Evolutionary conservation across 192 early-diverging fungal genomes (phyloP).

Genomic region (Helicostylum pulchrum): DNA sequence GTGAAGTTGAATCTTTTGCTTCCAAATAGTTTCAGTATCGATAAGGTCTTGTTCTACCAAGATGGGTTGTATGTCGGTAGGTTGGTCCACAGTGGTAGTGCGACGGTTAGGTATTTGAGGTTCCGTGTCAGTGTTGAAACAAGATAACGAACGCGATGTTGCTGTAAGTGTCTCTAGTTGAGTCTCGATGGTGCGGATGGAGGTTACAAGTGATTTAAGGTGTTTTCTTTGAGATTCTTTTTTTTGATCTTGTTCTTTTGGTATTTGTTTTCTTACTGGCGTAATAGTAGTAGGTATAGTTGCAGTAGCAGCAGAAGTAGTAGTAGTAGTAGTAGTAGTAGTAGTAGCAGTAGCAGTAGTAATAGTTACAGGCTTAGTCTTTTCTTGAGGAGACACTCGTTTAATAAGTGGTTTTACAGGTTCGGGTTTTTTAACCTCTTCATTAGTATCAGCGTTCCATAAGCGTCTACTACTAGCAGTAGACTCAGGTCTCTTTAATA

Average conservation of each 20-base stretch:
- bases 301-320: background rate
- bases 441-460: no score
- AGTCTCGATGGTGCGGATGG: background rate
- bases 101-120: background rate
- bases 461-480: no score
- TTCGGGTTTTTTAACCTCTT: background rate
- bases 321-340: background rate
- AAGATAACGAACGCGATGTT: background rate
- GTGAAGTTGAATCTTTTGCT: constrained; percentile 32
- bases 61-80: background rate
- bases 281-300: background rate
- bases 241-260: background rate
- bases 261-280: no score
- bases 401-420: background rate
- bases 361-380: no score
- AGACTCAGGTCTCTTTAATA: background rate
- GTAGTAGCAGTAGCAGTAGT: background rate
- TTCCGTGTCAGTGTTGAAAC: background rate
- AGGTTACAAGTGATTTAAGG: background rate
- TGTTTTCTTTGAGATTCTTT: background rate
- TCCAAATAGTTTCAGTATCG: constrained; percentile 18
- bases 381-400: background rate
- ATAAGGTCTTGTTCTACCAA: background rate
- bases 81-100: background rate
- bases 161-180: background rate